Evolutionary conservation across 2,329 filamentous ascomycete genomes (phyloP), one percentile per base, ranked within the genome.

Genomic region (Geosmithia flava): DNA sequence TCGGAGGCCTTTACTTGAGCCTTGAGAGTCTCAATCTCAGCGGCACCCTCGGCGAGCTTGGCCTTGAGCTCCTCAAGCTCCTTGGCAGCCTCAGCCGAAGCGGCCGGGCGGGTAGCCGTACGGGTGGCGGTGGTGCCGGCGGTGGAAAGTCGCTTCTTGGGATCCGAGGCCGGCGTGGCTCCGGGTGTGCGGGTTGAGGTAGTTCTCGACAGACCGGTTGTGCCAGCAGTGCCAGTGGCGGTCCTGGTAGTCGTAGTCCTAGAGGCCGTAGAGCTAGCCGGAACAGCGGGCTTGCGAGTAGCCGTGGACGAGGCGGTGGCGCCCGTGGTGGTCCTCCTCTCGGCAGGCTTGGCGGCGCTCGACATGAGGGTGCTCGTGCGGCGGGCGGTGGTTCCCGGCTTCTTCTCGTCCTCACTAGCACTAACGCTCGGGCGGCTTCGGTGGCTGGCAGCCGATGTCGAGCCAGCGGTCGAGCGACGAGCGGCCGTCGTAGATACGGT

Each of bases 11-110:
- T 64, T 45, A 83, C 71, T 54, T 82, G 73, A 6, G 68, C 66
- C 59, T 76, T 78, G 29, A 83, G 69, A 13, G 72, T 62, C 48
- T 74, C 69, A 10, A 82, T 74, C 56, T 80, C 75, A 7, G 69
- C 60, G 56, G 82, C 77, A 52, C 76, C 78, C 30, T 76, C 70
- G 4, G 69, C 67, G 20, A 83, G 66, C 62, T 81, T 80, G 7
- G 68, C 61, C 65, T 78, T 82, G 42, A 83, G 67, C 44, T 78
- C 72, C 46, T 82, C 78, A 3, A 77, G 64, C 55, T 79, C 77
- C 62, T 78, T 81, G 19, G 70, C 59, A 7, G 63, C 54, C 11
- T 70, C 67, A 16, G 67, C 59, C 20, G 69, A 66, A 33, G 68
- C 60, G 10, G 58, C 59, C n/a, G 68, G 49, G 5, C 65, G 45